Base-by-base conservation (phyloP, 805 yeast species). In the Schwanniomyces yamadae region DNA sequence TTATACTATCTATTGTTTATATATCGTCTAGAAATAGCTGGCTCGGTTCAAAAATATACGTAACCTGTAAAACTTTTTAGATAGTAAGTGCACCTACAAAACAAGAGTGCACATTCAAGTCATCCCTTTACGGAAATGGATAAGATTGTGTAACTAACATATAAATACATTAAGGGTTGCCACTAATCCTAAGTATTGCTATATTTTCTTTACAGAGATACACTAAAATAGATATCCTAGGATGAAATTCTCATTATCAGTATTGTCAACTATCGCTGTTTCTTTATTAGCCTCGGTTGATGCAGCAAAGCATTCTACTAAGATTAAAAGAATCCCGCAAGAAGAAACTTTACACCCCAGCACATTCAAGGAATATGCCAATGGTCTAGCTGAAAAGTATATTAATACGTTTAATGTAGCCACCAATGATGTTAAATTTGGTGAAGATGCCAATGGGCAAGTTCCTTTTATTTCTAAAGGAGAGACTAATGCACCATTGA, bases 401-500 rank as follows among this genome's bases (percentile, higher is more conserved):
- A 50, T 77, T 40, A 61, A 67, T 34, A 57, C 69, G 28, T 80
- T 67, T 57, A 68, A 72, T 51, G 62, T 59, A 28, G 32, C 41
- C 25, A 56, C 54, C 15, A 56, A 56, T 36, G 51, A 54, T 4
- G 40, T 47, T 39, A 36, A 50, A 41, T 21, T 50, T 37, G 38
- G 50, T 30, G 30, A 23, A 9, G 52, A 48, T 18, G 31, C 42
- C 8, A 38, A 39, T n/a, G 52, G 60, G 52, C 73, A 69, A 46
- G 63, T 71, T 33, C 78, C 78, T 14, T 72, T 73, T 45, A 54
- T 71, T 26, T 37, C 44, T 23, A 35, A 45, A 31, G 42, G 35
- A 6, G 50, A 48, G 5, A 78, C 73, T 23, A 83, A 84, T 47
- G 73, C 87, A 31, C 97, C 98, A 10, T 76, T 93, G 61, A 82